phyloP scores from a whole-genome alignment of 108 stramenopile species.

The Conticribra weissflogii region DNA sequence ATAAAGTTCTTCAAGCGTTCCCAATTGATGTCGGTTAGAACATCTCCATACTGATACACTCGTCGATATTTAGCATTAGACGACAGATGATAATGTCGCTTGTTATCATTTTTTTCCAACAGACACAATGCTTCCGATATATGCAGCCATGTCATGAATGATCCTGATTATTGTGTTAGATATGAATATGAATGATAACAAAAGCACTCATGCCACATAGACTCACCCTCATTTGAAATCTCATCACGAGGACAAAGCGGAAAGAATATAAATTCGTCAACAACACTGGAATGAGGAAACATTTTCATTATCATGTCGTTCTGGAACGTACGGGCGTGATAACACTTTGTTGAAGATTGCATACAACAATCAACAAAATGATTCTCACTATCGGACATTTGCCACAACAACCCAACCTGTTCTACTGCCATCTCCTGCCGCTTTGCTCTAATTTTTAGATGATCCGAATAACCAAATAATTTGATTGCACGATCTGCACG shows the following conservation, averaged over 20 bases:
- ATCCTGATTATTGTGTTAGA: no score
- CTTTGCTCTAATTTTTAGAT: no score
- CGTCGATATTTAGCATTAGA: neutral
- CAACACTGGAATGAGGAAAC: neutral
- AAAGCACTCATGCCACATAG: no score
- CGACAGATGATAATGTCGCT: neutral
- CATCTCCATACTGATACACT: neutral
- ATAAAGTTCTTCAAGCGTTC: neutral
- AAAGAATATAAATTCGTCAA: neutral
- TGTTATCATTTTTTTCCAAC: neutral
- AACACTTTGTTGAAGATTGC: neutral
- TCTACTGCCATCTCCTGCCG: no score
- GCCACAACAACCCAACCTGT: neutral
- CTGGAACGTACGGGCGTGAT: neutral
- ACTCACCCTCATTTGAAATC: neutral
- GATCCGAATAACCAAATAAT: no score
- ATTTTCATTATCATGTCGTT: neutral
- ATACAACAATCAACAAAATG: neutral
- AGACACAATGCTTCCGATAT: neutral
- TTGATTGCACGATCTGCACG: no score
- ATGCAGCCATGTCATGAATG: neutral
- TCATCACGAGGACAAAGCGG: neutral
- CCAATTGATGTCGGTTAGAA: neutral
- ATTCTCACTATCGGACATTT: neutral
- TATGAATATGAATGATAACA: no score